Evolutionary conservation across 208 protist species (phyloP), one percentile per base, ranked within the genome.

Genomic region (Endotrypanum monterogeii): DNA sequence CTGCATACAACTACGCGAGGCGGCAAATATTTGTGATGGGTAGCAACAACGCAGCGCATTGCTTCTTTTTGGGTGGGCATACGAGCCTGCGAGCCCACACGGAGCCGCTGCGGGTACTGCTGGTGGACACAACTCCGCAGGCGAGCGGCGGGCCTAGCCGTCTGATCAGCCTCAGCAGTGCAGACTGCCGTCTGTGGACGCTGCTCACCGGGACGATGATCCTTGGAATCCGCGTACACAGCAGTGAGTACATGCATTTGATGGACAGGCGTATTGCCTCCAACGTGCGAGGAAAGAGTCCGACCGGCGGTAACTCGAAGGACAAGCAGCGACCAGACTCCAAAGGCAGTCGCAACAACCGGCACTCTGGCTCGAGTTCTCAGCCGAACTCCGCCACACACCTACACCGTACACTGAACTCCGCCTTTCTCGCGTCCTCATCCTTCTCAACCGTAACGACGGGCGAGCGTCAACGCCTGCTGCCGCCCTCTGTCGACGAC

Each of bases 11-110:
- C 80, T 76, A 85, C 56, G 75, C 67, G 3, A 76, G 83, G 16
- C 83, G 83, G 65, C 86, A 86, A 54, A 75, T 95, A 16, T 85
- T 93, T 72, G 88, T 85, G n/a, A 84, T 87, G 54, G 90, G 90
- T 37, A 72, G 79, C 35, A 79, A 75, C 61, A 95, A 95, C 79
- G 86, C 81, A 23, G 87, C 88, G 23, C 73, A 93, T 11, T 90
- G 90, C 68, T 89, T 84, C 35, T 95, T 95, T 61, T 65, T 85
- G 66, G 83, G 85, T 60, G 88, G 88, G 1, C 74, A 86, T 41
- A 83, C 80, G 23, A 86, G 81, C 28, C 37, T 82, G 28, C 80
- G 81, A 20, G 88, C 90, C 25, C 90, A 95, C 73, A 79, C 74
- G 5, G 78, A 90, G 3, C 78, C 78, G 51, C 77, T 92, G 58